phyloP scores from a whole-genome alignment of 2,329 filamentous ascomycete genomes.

The Coniochaeta hoffmannii region DNA sequence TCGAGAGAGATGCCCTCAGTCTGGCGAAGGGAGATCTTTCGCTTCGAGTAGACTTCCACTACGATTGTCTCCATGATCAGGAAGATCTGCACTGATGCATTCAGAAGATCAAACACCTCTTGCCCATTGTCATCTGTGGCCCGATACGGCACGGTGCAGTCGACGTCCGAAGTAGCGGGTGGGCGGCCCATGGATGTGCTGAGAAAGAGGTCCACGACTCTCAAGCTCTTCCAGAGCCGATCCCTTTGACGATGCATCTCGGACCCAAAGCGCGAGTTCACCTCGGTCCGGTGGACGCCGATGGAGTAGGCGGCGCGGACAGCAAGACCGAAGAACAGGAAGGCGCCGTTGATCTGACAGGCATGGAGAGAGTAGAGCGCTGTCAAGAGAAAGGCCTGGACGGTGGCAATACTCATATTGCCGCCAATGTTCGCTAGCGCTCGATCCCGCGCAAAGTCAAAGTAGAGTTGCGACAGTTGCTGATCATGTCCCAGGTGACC shows the following conservation, averaged over 20 bases:
- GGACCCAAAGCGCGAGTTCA: slow-evolving; percentile 42
- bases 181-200: slow-evolving; percentile 48
- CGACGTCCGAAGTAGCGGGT: slow-evolving; percentile 44
- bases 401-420: slow-evolving; percentile 39
- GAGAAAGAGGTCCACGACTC: slow-evolving; percentile 43
- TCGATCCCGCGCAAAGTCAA: slow-evolving; percentile 39
- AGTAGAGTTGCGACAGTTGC: slow-evolving; percentile 33
- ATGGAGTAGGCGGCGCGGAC: slow-evolving; percentile 45
- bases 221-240: slow-evolving; percentile 45
- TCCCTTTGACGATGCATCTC: slow-evolving; percentile 36
- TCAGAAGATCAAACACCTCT: slow-evolving; percentile 37
- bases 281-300: slow-evolving; percentile 44
- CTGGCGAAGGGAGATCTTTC: slow-evolving; percentile 43
- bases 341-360: slow-evolving; percentile 48
- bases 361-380: slow-evolving; percentile 47
- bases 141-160: slow-evolving; percentile 45
- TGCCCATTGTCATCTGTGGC: slow-evolving; percentile 24
- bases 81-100: slow-evolving; percentile 45
- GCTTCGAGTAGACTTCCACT: slow-evolving; percentile 43
- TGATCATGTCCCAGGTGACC: slow-evolving; percentile 36
- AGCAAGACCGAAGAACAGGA: slow-evolving; percentile 46
- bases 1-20: slow-evolving; percentile 47
- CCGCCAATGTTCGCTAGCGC: slow-evolving; percentile 37
- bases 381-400: slow-evolving; percentile 42
- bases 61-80: slow-evolving; percentile 43